A percentile compares a stretch with the other conserved stretches of the same genome.
Evolutionary conservation across 2,329 filamentous ascomycete genomes (phyloP).

Genomic region (Aspergillus brasiliensis): DNA sequence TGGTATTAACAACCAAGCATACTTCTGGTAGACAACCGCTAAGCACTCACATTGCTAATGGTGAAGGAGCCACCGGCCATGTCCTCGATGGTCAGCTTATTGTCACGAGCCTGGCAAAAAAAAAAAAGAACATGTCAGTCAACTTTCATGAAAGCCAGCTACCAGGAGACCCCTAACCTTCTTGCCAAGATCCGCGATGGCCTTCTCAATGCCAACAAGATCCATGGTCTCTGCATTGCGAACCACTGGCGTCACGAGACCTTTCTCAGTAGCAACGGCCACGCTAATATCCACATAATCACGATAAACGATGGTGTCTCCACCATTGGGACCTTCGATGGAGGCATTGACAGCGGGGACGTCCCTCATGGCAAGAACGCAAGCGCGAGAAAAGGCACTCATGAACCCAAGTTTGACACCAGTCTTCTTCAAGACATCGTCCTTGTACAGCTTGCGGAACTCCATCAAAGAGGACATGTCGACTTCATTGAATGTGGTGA

Average conservation of each 20-base stretch:
- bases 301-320: constrained; percentile 96
- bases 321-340: constrained; percentile 91
- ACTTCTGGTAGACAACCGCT: not conserved
- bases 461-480: constrained; percentile 99
- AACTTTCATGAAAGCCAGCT: constrained; percentile 7
- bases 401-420: constrained; percentile 99
- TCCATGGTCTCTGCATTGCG: constrained; percentile 89
- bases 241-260: constrained; percentile 93
- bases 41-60: constrained; percentile 75
- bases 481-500: constrained; percentile 99
- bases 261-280: constrained; percentile 95
- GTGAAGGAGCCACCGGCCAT: constrained; percentile 99
- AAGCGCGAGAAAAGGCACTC: constrained; percentile 93
- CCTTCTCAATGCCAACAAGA: constrained; percentile 82
- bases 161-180: constrained; percentile 62
- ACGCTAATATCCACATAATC: constrained; percentile 98
- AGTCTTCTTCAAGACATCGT: constrained; percentile 91
- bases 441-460: constrained; percentile 96
- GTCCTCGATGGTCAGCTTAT: constrained; percentile 97
- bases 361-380: constrained; percentile 88
- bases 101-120: constrained; percentile 73
- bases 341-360: constrained; percentile 94
- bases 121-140: not conserved
- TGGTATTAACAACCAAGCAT: constrained; percentile 8
- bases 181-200: constrained; percentile 91